These are phyloP conservation scores for Cyclostephanos tholiformis DNA, from an alignment of 108 stramenopile species.

Conservation along the genomic window DNA sequence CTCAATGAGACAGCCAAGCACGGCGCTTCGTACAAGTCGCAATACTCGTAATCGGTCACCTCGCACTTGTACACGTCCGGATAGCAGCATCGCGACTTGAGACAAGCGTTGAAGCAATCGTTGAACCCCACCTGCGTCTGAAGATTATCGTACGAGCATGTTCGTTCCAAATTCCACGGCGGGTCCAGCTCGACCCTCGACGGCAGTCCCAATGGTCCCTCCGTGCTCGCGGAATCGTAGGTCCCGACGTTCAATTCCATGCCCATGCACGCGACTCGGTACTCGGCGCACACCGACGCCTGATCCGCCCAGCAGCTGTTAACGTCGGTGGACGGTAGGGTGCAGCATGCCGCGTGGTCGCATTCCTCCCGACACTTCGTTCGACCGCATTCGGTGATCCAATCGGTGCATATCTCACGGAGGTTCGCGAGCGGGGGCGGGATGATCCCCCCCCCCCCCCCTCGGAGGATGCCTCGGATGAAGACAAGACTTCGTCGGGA, in stretches of 20 bases:
- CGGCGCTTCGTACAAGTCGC: constrained; percentile 17
- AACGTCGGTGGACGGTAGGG: constrained; percentile 16
- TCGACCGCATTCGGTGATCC: constrained; percentile 29
- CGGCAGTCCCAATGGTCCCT: not conserved
- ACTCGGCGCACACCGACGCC: constrained; percentile 29
- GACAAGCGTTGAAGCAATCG: constrained; percentile 17
- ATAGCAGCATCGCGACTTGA: constrained; percentile 27
- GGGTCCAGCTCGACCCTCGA: constrained; percentile 1
- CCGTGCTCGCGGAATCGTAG: no score
- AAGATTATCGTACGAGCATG: constrained; percentile 19
- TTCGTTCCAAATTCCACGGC: constrained; percentile 2
- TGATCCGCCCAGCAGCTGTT: constrained; percentile 27
- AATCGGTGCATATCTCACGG: constrained; percentile 30
- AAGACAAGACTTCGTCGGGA: not conserved
- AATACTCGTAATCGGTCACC: constrained; percentile 20
- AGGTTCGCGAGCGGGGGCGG: constrained; percentile 24
- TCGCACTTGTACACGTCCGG: constrained; percentile 26
- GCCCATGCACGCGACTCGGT: constrained; percentile 40
- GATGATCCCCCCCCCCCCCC: not conserved
- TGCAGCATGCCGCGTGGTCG: constrained; percentile 23
- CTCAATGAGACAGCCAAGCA: constrained; percentile 32
- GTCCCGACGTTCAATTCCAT: constrained; percentile 25
- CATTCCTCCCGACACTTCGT: constrained; percentile 21
- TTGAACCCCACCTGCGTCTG: constrained; percentile 28
- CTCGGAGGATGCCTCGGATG: no score